Evolutionary conservation across 768 basidiomycete genomes (phyloP).

Genomic region (Boletus fagicola): DNA sequence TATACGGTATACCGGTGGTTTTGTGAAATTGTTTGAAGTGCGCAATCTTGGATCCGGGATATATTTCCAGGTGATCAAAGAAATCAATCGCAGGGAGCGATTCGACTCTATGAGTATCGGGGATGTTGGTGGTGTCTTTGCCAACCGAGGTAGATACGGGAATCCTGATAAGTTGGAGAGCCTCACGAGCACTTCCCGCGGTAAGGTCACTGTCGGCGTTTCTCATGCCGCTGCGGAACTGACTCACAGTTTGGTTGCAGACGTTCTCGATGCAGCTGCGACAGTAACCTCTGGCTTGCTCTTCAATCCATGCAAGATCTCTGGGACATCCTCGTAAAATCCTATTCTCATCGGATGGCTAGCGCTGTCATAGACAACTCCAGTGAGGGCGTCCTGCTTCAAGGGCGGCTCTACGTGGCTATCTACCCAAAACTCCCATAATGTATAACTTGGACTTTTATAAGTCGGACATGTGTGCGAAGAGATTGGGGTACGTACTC

Average conservation of each 20-base stretch:
- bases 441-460: constrained; percentile 59
- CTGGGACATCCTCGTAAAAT: constrained; percentile 77
- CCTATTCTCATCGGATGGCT: constrained; percentile 38
- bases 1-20: constrained; percentile 73
- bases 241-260: constrained; percentile 64
- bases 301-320: constrained; percentile 62
- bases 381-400: constrained; percentile 37
- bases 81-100: constrained; percentile 53
- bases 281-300: constrained; percentile 46
- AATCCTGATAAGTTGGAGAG: constrained; percentile 61
- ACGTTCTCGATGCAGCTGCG: constrained; percentile 74
- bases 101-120: constrained; percentile 15
- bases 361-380: constrained; percentile 26
- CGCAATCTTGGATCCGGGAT: constrained; percentile 75
- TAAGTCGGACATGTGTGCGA: background rate
- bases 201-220: background rate
- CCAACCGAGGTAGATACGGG: constrained; percentile 38
- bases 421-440: constrained; percentile 89
- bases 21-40: constrained; percentile 77
- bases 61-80: constrained; percentile 74
- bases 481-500: constrained; percentile 51
- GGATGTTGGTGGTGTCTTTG: constrained; percentile 18
- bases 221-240: background rate
- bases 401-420: constrained; percentile 66
- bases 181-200: constrained; percentile 63